phyloP scores from a whole-genome alignment of 2,329 filamentous ascomycete genomes.

The Xylaria sp. region DNA sequence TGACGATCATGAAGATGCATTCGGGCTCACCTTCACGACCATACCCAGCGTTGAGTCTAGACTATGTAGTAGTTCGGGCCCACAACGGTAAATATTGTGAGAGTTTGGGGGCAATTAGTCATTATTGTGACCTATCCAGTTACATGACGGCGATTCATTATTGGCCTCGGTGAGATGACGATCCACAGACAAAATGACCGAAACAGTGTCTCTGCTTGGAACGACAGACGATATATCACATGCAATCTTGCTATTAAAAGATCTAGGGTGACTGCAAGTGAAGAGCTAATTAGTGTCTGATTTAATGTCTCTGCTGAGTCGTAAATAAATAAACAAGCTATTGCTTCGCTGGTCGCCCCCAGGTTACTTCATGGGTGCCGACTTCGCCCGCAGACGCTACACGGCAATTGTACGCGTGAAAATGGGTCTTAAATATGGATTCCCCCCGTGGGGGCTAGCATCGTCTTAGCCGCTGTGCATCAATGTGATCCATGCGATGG shows the following conservation, averaged over 20 bases:
- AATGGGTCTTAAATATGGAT: no score
- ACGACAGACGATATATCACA: no score
- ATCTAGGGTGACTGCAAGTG: no score
- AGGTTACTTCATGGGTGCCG: slow-evolving; percentile 5
- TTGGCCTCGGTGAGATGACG: background rate
- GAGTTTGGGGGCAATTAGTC: slow-evolving; percentile 6
- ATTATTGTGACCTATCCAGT: background rate
- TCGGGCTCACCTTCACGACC: background rate
- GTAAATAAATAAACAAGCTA: slow-evolving; percentile 24
- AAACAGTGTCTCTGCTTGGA: no score
- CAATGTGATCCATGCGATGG: background rate
- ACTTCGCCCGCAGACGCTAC: background rate
- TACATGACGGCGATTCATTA: background rate
- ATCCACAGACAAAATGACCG: no score
- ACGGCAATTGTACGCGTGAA: slow-evolving; percentile 3
- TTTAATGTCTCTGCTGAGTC: background rate
- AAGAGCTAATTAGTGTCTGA: background rate
- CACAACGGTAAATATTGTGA: slow-evolving; percentile 11
- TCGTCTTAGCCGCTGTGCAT: background rate
- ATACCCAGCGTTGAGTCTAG: background rate
- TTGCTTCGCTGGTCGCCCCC: slow-evolving; percentile 9
- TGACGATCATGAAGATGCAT: background rate
- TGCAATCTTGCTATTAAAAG: no score
- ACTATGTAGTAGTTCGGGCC: background rate
- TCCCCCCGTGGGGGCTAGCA: slow-evolving; percentile 6